A percentile compares a stretch with the other conserved stretches of the same genome.
Conservation (phyloP, 768 basidiomycete genomes). For the Hericium rajendrae region DNA sequence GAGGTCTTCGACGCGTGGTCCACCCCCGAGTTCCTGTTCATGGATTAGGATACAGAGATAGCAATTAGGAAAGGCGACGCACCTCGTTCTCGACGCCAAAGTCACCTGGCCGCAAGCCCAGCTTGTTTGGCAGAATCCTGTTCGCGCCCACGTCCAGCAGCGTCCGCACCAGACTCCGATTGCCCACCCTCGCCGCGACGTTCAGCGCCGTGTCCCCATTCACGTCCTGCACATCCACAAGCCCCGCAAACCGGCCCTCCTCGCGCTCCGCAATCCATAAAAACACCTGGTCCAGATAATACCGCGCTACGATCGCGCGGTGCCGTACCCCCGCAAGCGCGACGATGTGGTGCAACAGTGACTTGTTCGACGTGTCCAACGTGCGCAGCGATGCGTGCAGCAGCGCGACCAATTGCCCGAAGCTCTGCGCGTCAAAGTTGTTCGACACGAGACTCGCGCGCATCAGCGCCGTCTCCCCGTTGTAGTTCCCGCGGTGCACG, state of each 20-base stretch:
- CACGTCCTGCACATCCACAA: slow-evolving; percentile 88
- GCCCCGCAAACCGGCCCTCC: slow-evolving; percentile 61
- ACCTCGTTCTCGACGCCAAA: slow-evolving; percentile 93
- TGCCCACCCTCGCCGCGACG: slow-evolving; percentile 91
- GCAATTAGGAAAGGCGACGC: slow-evolving; percentile 16
- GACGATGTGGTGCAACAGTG: slow-evolving; percentile 86
- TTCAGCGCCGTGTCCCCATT: slow-evolving; percentile 95
- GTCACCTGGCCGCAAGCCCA: slow-evolving; percentile 88
- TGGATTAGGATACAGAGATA: background rate
- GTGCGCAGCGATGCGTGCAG: slow-evolving; percentile 76
- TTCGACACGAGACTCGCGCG: slow-evolving; percentile 87
- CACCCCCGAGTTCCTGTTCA: slow-evolving; percentile 56
- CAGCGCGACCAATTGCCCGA: slow-evolving; percentile 51
- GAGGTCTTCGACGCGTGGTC: slow-evolving; percentile 71
- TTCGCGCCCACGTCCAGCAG: slow-evolving; percentile 91
- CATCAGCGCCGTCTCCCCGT: slow-evolving; percentile 91
- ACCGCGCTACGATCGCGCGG: slow-evolving; percentile 71
- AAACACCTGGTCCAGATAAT: slow-evolving; percentile 88
- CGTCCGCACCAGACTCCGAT: slow-evolving; percentile 75
- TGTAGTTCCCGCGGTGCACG: slow-evolving; percentile 81
- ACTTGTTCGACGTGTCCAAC: slow-evolving; percentile 76
- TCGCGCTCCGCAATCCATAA: slow-evolving; percentile 76
- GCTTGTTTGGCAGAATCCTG: slow-evolving; percentile 78
- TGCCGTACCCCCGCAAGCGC: slow-evolving; percentile 89
- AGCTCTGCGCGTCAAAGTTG: slow-evolving; percentile 70